Conservation (phyloP, 2,329 filamentous ascomycete species). For the Fusarium sp. region DNA sequence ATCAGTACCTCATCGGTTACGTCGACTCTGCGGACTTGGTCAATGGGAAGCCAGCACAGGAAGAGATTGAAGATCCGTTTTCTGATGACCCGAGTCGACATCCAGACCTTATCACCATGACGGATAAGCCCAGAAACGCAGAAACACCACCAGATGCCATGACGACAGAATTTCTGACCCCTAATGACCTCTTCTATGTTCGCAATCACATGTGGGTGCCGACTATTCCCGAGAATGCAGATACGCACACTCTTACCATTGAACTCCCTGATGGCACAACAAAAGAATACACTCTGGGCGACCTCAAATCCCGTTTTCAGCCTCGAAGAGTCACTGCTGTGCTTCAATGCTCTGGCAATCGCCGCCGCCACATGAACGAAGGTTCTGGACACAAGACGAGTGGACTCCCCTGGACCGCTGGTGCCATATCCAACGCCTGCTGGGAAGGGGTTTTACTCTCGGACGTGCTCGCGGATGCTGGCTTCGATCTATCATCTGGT, state of each 20-base stretch:
- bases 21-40: conserved; percentile 69
- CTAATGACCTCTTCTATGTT: conserved; percentile 68
- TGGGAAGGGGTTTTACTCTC: conserved; percentile 69
- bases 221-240: conserved; percentile 52
- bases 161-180: conserved; percentile 63
- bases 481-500: conserved; percentile 57
- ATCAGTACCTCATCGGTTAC: conserved; percentile 73
- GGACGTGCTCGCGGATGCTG: conserved; percentile 68
- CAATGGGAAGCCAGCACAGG: conserved; percentile 65
- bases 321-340: conserved; percentile 65
- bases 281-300: conserved; percentile 64
- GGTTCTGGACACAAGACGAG: conserved; percentile 60
- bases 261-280: conserved; percentile 67
- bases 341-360: conserved; percentile 72
- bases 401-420: conserved; percentile 69
- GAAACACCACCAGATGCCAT: conserved; percentile 67
- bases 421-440: conserved; percentile 70
- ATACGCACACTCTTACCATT: conserved; percentile 61
- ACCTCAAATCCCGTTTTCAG: conserved; percentile 65
- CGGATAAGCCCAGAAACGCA: conserved; percentile 69
- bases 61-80: conserved; percentile 72
- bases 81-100: conserved; percentile 65
- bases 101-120: conserved; percentile 62
- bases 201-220: conserved; percentile 76
- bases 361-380: conserved; percentile 69